These are phyloP conservation scores for Pestalotiopsis sp. DNA, from an alignment of 2,329 filamentous ascomycete species.

Conservation along the genomic window DNA sequence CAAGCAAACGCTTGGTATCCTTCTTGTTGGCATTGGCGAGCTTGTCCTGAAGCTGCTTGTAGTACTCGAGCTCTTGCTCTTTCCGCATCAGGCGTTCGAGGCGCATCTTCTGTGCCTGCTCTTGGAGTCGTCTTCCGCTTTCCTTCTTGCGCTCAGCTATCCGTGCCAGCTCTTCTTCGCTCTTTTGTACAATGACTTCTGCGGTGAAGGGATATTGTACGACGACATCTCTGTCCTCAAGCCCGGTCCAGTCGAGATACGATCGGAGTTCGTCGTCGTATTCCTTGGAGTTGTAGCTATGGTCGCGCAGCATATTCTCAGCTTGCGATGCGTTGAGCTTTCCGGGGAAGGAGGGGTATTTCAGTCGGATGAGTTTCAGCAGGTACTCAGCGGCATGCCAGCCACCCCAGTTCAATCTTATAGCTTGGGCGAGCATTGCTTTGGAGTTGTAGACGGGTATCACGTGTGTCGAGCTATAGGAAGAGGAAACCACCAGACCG, in stretches of 20 bases:
- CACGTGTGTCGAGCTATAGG: slow-evolving; percentile 90
- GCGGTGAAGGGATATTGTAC: slow-evolving; percentile 95
- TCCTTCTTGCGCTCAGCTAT: slow-evolving; percentile 96
- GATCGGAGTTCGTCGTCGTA: slow-evolving; percentile 77
- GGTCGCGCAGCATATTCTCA: slow-evolving; percentile 82
- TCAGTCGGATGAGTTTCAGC: slow-evolving; percentile 83
- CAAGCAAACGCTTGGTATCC: slow-evolving; percentile 81
- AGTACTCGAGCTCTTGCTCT: slow-evolving; percentile 93
- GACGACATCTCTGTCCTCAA: slow-evolving; percentile 86
- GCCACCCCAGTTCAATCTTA: slow-evolving; percentile 92
- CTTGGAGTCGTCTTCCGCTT: slow-evolving; percentile 85
- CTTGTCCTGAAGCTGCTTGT: slow-evolving; percentile 76
- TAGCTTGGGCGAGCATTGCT: slow-evolving; percentile 81
- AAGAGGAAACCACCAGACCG: slow-evolving; percentile 88
- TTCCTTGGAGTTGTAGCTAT: slow-evolving; percentile 85
- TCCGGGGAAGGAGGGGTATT: slow-evolving; percentile 86
- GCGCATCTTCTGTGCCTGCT: slow-evolving; percentile 96
- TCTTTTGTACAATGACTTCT: slow-evolving; percentile 87
- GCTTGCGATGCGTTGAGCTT: slow-evolving; percentile 87
- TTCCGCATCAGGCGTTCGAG: slow-evolving; percentile 94
- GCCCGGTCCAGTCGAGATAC: slow-evolving; percentile 87
- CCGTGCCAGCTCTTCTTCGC: slow-evolving; percentile 86
- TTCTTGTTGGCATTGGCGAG: slow-evolving; percentile 84
- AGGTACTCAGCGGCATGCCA: slow-evolving; percentile 89
- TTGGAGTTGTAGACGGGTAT: slow-evolving; percentile 91